phyloP scores from a whole-genome alignment of 768 basidiomycete species.

The Coprinellus micaceus region DNA sequence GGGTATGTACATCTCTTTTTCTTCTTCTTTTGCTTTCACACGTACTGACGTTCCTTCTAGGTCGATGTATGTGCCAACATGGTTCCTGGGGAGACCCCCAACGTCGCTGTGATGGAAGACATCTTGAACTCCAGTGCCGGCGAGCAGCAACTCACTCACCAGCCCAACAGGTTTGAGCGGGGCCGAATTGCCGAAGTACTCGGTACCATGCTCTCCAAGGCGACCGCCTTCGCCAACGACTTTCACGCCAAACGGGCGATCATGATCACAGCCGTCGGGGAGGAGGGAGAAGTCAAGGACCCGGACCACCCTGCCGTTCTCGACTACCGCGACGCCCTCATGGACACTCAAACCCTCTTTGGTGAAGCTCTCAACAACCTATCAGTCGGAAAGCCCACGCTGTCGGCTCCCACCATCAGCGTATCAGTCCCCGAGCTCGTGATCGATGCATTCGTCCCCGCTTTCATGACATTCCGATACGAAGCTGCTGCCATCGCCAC shows the following conservation, averaged over 20 bases:
- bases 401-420: background rate
- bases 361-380: background rate
- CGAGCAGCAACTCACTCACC: no score
- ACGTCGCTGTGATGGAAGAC: no score
- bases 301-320: background rate
- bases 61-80: background rate
- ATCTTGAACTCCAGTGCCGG: no score
- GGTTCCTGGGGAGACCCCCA: background rate
- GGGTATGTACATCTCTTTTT: background rate
- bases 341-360: background rate
- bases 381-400: background rate
- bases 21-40: background rate
- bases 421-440: background rate
- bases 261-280: background rate
- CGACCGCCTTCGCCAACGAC: background rate
- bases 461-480: background rate
- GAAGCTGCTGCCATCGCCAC: background rate
- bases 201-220: no score
- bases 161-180: no score
- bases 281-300: background rate
- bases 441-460: background rate
- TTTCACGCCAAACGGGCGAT: background rate
- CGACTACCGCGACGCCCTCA: background rate
- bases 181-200: no score
- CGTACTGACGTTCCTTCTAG: background rate